These are phyloP conservation scores for Homolaphlyctis polyrhiza DNA, from an alignment of 371 early-diverging fungal genomes.

Conservation along the genomic window DNA sequence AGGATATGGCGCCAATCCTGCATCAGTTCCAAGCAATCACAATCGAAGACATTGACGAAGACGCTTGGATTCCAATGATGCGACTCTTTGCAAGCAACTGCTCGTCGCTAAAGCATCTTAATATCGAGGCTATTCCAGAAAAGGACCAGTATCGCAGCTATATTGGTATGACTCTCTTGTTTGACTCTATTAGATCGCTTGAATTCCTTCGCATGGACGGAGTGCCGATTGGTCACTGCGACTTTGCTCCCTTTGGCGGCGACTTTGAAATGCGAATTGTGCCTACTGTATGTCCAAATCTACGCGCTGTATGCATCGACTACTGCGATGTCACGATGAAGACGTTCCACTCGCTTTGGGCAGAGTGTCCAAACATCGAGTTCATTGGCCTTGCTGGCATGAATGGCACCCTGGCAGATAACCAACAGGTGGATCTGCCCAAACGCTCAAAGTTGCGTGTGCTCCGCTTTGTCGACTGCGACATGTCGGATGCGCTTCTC, in stretches of 20 bases:
- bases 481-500: slow-evolving; percentile 20
- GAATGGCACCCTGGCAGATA: slow-evolving; percentile 15
- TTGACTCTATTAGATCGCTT: slow-evolving; percentile 19
- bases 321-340: slow-evolving; percentile 36
- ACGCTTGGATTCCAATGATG: slow-evolving; percentile 28
- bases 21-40: slow-evolving; percentile 10
- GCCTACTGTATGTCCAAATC: slow-evolving; percentile 15
- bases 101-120: slow-evolving; percentile 19
- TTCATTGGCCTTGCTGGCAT: slow-evolving; percentile 42
- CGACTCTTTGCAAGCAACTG: slow-evolving; percentile 16
- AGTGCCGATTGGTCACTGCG: slow-evolving; percentile 25
- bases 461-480: slow-evolving; percentile 43
- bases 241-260: slow-evolving; percentile 3
- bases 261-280: slow-evolving; percentile 18
- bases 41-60: slow-evolving; percentile 32
- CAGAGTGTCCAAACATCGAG: slow-evolving; percentile 17
- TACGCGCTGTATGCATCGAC: slow-evolving; percentile 35
- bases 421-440: slow-evolving; percentile 2
- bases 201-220: slow-evolving; percentile 39
- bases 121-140: slow-evolving; percentile 33
- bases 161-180: slow-evolving; percentile 23
- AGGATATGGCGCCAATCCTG: background rate
- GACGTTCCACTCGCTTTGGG: slow-evolving; percentile 23
- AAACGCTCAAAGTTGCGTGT: slow-evolving; percentile 19
- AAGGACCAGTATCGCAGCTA: slow-evolving; percentile 28